Evolutionary conservation across 208 protist species (phyloP), one percentile per base, ranked within the genome.

Genomic region (Vickermania ingenoplastis): DNA sequence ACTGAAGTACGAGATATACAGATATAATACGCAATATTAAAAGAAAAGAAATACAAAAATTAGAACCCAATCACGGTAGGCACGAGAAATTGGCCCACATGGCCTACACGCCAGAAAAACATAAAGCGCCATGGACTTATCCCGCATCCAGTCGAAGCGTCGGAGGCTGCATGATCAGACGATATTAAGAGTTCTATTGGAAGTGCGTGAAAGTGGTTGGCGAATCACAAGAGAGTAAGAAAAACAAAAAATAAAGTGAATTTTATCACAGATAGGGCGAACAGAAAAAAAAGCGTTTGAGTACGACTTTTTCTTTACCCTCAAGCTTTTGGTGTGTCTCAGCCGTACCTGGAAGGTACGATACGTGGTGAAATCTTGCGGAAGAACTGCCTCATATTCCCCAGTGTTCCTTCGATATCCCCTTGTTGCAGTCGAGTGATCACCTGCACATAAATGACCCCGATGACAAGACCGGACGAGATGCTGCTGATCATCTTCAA

Each of bases 341-440:
- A 45, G 36, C 36, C 36, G 17, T 45, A 45, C 17, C 36, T 7
- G 17, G 36, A 45, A 17, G 36, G 36, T 17, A 45, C 36, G 17
- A 45, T 17, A 7, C 36, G 36, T n/a, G 36, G 36, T 7, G 36
- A 7, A 45, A 45, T 45, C 17, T 17, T 45, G 7, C 17, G 36
- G 17, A 45, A 45, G 36, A 45, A 45, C 7, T 45, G 11, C 17
- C 36, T 45, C 36, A 45, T 45, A 45, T 45, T 7, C 7, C 11
- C 17, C 7, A 45, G 36, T 45, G 36, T 45, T 45, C 36, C 36
- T 17, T 45, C 36, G 17, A 45, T 45, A 17, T 45, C 36, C 36
- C 75, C 71, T 2, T 58, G 67, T 67, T 87, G 80, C 48, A 90
- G 61, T 11, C 68, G 52, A 21, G 83, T 86, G 4, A 90, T 63